phyloP scores from a whole-genome alignment of 2,329 filamentous ascomycete species.

The Ophiocordyceps camponoti-leonardi region DNA sequence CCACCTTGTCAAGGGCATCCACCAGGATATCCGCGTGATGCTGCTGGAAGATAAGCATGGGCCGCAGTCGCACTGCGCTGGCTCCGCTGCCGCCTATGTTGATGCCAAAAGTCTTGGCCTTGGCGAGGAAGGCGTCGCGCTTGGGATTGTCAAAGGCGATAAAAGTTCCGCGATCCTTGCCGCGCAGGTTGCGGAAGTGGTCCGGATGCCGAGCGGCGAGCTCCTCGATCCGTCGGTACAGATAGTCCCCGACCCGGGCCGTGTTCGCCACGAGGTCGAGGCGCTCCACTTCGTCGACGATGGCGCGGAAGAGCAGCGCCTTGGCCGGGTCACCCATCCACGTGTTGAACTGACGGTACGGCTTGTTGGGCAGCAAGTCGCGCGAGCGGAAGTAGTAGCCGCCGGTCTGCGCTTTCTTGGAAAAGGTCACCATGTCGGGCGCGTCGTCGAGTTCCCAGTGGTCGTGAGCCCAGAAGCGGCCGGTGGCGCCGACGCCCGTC shows the following conservation, averaged over 20 bases:
- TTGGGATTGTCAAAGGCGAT: slow-evolving; percentile 78
- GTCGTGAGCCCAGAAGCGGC: slow-evolving; percentile 93
- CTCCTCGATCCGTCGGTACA: slow-evolving; percentile 51
- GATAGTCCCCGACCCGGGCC: slow-evolving; percentile 59
- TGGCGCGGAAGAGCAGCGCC: slow-evolving; percentile 70
- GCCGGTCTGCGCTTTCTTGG: slow-evolving; percentile 86
- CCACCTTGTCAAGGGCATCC: slow-evolving; percentile 60
- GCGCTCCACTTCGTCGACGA: slow-evolving; percentile 64
- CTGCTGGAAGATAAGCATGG: slow-evolving; percentile 88
- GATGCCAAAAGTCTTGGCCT: slow-evolving; percentile 63
- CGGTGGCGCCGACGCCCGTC: slow-evolving; percentile 81
- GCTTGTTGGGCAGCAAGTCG: slow-evolving; percentile 71
- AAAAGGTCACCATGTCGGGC: slow-evolving; percentile 89
- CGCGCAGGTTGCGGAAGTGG: slow-evolving; percentile 68
- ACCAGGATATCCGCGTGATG: slow-evolving; percentile 76
- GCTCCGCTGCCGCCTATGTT: slow-evolving; percentile 77
- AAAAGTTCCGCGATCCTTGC: slow-evolving; percentile 79
- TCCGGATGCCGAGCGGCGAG: slow-evolving; percentile 56
- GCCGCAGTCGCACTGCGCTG: slow-evolving; percentile 59
- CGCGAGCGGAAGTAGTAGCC: slow-evolving; percentile 82
- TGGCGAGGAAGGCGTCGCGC: slow-evolving; percentile 61
- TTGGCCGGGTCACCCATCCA: slow-evolving; percentile 91
- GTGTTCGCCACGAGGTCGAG: slow-evolving; percentile 68
- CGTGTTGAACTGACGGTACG: slow-evolving; percentile 92
- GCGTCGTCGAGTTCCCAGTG: slow-evolving; percentile 72